These are phyloP conservation scores for Peronospora belbahrii DNA, from an alignment of 352 stramenopile genomes.

Conservation along the genomic window DNA sequence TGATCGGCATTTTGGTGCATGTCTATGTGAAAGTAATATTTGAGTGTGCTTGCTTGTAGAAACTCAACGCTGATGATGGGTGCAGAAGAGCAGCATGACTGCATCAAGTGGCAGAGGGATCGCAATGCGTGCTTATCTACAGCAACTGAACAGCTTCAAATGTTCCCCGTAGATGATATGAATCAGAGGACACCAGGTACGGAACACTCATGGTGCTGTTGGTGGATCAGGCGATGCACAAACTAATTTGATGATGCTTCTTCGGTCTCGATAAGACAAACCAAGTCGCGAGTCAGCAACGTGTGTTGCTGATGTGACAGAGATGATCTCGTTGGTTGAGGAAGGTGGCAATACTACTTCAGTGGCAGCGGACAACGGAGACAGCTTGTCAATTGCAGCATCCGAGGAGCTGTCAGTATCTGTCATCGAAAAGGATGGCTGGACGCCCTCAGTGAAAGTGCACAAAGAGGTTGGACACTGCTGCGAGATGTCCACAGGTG, in stretches of 20 bases:
- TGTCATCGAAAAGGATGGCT: slow-evolving; percentile 1
- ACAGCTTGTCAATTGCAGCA: not conserved
- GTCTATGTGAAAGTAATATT: not conserved
- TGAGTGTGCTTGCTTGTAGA: slow-evolving; percentile 17
- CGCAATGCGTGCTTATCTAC: slow-evolving; percentile 35
- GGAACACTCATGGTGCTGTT: not conserved
- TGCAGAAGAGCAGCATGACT: slow-evolving; percentile 34
- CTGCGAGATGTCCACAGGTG: slow-evolving; percentile 1
- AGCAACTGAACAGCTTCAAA: slow-evolving; percentile 26
- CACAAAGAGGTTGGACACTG: slow-evolving; percentile 22
- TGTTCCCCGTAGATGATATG: slow-evolving; percentile 22
- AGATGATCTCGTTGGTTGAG: not conserved
- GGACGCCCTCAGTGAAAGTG: slow-evolving; percentile 14
- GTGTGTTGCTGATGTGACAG: not conserved
- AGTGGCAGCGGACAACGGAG: not conserved
- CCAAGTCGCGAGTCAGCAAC: not conserved
- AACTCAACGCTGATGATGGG: slow-evolving; percentile 29
- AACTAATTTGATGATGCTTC: not conserved
- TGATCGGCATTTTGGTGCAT: not conserved
- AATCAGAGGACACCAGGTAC: slow-evolving; percentile 30
- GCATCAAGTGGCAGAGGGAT: slow-evolving; percentile 51
- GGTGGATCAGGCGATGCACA: not conserved
- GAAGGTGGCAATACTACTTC: not conserved
- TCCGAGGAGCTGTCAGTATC: not conserved
- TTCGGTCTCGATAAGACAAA: slow-evolving; percentile 4